phyloP scores from a whole-genome alignment of 2,329 filamentous ascomycete species.

The Bipolaris cookei region DNA sequence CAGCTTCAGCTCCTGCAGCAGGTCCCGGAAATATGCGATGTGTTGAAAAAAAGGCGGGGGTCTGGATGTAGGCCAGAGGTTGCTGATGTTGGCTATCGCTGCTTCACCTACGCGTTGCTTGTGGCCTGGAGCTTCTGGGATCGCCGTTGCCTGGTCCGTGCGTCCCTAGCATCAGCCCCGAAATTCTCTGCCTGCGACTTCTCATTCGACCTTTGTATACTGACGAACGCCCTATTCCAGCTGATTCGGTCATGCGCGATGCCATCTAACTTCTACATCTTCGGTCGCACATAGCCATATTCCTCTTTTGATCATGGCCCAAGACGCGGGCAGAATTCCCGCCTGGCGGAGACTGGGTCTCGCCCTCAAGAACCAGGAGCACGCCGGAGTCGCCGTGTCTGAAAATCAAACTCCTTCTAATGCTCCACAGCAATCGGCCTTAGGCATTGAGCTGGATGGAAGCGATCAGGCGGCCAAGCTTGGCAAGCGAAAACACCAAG shows the following conservation, averaged over 20 bases:
- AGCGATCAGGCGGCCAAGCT: constrained; percentile 38
- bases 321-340: constrained; percentile 46
- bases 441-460: constrained; percentile 27
- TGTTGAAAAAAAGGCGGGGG: constrained; percentile 29
- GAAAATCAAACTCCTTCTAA: constrained; percentile 22
- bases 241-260: constrained; percentile 49
- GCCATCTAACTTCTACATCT: constrained; percentile 27
- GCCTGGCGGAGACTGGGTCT: constrained; percentile 67
- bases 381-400: constrained; percentile 40
- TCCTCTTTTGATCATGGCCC: constrained; percentile 41
- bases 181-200: constrained; percentile 45
- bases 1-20: constrained; percentile 36
- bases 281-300: constrained; percentile 32
- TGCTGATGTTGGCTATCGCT: constrained; percentile 30
- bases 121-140: constrained; percentile 44
- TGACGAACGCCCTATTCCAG: constrained; percentile 33
- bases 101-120: constrained; percentile 40
- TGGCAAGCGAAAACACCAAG: constrained; percentile 48
- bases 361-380: constrained; percentile 63
- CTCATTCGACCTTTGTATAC: constrained; percentile 43
- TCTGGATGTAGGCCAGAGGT: constrained; percentile 33
- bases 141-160: constrained; percentile 27
- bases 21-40: constrained; percentile 37
- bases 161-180: constrained; percentile 29
- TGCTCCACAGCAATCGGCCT: constrained; percentile 17